Base-by-base conservation (phyloP, 148 eudicot genomes). In the Suaeda aralocaspica region DNA sequence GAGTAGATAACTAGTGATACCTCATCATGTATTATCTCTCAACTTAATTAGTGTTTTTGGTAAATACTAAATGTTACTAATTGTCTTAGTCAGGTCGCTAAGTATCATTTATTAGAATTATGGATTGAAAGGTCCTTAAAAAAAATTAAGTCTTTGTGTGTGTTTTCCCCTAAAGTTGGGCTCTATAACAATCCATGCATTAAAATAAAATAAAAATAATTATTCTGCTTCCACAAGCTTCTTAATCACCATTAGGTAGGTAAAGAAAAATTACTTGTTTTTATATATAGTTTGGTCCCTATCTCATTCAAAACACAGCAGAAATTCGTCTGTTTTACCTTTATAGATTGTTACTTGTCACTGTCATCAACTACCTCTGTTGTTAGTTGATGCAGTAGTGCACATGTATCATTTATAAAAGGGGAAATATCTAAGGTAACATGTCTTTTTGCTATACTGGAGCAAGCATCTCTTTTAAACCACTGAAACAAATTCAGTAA, bases 231-330 rank as follows among this genome's bases (percentile, higher is more conserved):
- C 41, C 26, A 60, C 66, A 62, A 62, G 33, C 66, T 62, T 62
- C 3, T n/a, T 62, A 29, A 62, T 34, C 28, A n/a, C 21, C 29
- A 39, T 21, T 36, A 18, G 48, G 21, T 21, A n/a, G n/a, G 8
- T 36, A 8, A 4, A 36, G 41, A 3, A 36, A 36, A 36, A 36
- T 36, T 4, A 36, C 8, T 36, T 36, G 41, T 36, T 36, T 3
- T 21, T 21, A 3, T n/a, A 9, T 62, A 28, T 36, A 22, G 30
- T 62, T 62, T 39, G 66, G 66, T 62, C 66, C 66, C 66, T n/a
- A 21, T 5, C 66, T 62, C 48, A 62, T 62, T 36, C 22, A 59
- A 59, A 13, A n/a, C 9, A 7, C 33, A 24, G 28, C 59, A 25
- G 33, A 12, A 26, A 26, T 12, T 18, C 29, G 24, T 3, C 19